These are phyloP conservation scores for Cymbopogon flexuosus DNA, from an alignment of 202 grass and related monocot species.

Conservation along the genomic window DNA sequence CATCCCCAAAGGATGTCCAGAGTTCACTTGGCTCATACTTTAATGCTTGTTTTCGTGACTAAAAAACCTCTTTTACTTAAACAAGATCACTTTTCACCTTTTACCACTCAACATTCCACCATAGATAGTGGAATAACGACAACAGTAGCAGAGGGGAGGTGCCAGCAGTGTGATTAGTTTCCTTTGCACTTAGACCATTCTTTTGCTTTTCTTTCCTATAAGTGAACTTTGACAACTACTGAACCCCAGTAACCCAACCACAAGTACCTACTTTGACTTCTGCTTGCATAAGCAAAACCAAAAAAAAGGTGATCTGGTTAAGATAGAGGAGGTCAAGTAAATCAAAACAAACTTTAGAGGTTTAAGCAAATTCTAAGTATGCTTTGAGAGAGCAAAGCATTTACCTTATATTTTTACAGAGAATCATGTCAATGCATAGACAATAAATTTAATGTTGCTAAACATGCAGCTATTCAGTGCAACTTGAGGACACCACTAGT, in stretches of 20 bases:
- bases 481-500: no score
- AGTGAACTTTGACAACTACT: background rate
- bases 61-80: background rate
- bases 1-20: background rate
- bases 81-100: background rate
- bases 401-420: background rate
- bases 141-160: background rate
- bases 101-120: background rate
- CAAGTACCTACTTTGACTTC: background rate
- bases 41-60: background rate
- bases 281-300: background rate
- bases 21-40: background rate
- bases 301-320: background rate
- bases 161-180: background rate
- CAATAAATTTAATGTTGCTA: background rate
- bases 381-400: background rate
- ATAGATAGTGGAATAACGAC: background rate
- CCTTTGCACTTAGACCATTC: background rate
- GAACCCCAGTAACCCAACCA: background rate
- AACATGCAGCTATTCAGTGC: background rate
- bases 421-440: background rate
- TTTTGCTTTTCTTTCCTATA: background rate
- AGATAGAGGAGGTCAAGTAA: background rate
- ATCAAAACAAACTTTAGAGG: background rate
- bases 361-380: background rate